Conservation (phyloP, 805 yeast genomes). For the Ogataea kodamae region DNA sequence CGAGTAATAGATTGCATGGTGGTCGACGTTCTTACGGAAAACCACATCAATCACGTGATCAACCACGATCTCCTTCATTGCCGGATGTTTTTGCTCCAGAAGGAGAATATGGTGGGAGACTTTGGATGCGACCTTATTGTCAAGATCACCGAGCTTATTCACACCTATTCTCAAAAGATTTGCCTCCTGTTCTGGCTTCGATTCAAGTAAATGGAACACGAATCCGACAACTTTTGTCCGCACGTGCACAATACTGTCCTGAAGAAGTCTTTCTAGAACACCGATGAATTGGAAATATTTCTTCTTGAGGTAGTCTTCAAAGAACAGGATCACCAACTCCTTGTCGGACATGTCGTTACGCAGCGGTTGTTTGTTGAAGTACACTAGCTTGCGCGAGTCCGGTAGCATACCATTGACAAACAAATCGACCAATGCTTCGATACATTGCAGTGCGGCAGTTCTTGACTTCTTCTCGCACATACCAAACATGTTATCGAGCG, state of each 20-base stretch:
- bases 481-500: constrained; percentile 70
- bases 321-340: constrained; percentile 71
- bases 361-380: constrained; percentile 74
- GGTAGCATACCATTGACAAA: constrained; percentile 80
- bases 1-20: constrained; percentile 85
- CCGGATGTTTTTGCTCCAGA: constrained; percentile 88
- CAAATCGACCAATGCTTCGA: constrained; percentile 86
- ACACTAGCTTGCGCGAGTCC: constrained; percentile 76
- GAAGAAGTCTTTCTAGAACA: constrained; percentile 73
- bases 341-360: constrained; percentile 43
- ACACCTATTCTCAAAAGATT: constrained; percentile 85
- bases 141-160: constrained; percentile 90
- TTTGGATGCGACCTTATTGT: constrained; percentile 85
- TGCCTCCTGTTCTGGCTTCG: constrained; percentile 96
- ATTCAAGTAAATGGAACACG: constrained; percentile 72
- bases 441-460: constrained; percentile 87
- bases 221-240: constrained; percentile 73
- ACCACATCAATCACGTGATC: constrained; percentile 79
- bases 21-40: constrained; percentile 71
- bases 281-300: constrained; percentile 73
- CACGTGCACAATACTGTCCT: constrained; percentile 87
- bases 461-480: constrained; percentile 90
- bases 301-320: constrained; percentile 84
- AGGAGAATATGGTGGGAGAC: constrained; percentile 78
- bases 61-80: constrained; percentile 81